These are phyloP conservation scores for Trichophyton schoenleinii DNA, from an alignment of 2,329 filamentous ascomycete species.

Conservation along the genomic window DNA sequence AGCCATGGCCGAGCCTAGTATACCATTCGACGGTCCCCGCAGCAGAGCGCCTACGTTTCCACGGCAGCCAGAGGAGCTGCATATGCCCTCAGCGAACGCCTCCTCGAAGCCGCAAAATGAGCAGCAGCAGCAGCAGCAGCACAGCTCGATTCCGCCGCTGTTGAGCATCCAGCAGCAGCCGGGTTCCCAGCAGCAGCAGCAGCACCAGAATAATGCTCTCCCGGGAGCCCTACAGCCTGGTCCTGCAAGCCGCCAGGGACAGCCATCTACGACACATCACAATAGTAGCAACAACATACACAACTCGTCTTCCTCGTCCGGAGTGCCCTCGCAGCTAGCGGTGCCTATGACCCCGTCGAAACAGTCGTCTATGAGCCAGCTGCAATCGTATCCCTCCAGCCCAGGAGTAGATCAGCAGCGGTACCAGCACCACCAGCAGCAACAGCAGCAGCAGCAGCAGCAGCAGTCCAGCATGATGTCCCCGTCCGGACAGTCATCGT, in stretches of 20 bases:
- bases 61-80: slow-evolving; percentile 45
- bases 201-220: slow-evolving; percentile 37
- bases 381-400: slow-evolving; percentile 56
- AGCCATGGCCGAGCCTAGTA: slow-evolving; percentile 33
- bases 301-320: slow-evolving; percentile 35
- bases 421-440: slow-evolving; percentile 39
- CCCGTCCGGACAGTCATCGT: slow-evolving; percentile 30
- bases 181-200: slow-evolving; percentile 2
- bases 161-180: slow-evolving; percentile 2
- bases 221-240: slow-evolving; percentile 51
- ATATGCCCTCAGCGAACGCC: slow-evolving; percentile 35
- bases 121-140: slow-evolving; percentile 43
- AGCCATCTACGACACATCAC: slow-evolving; percentile 43
- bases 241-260: slow-evolving; percentile 38
- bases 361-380: slow-evolving; percentile 50
- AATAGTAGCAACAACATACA: background rate
- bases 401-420: slow-evolving; percentile 52
- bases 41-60: slow-evolving; percentile 37
- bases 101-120: slow-evolving; percentile 25
- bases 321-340: slow-evolving; percentile 33
- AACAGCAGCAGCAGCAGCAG: background rate
- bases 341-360: slow-evolving; percentile 47
- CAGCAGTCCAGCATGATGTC: slow-evolving; percentile 51
- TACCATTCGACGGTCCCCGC: slow-evolving; percentile 40
- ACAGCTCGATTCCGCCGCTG: slow-evolving; percentile 10